Evolutionary conservation across 768 basidiomycete genomes (phyloP).

Genomic region (Lentinula boryana): DNA sequence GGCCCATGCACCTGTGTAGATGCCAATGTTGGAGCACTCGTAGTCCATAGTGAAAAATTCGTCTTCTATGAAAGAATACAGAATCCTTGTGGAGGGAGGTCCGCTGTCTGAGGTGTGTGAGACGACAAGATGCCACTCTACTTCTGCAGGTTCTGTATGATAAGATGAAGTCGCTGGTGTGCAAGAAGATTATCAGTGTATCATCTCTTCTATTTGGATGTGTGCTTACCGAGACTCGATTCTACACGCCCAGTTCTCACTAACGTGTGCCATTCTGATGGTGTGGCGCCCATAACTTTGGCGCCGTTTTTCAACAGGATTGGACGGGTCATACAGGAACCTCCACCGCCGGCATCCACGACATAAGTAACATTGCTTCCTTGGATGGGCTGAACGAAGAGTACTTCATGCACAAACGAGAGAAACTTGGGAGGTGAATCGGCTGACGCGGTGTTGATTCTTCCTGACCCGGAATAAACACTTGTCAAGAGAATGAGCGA

Average conservation of each 20-base stretch:
- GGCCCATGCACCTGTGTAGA: not conserved
- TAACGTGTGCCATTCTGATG: conserved; percentile 12
- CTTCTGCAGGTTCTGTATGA: conserved; percentile 3
- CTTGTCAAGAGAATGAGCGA: not conserved
- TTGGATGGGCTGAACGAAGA: conserved; percentile 16
- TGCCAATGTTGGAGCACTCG: not conserved
- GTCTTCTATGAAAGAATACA: conserved; percentile 18
- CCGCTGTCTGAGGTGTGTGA: not conserved
- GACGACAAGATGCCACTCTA: conserved; percentile 17
- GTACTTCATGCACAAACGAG: conserved; percentile 15
- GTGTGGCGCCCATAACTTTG: conserved; percentile 12
- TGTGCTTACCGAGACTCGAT: conserved; percentile 11
- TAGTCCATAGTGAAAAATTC: conserved; percentile 17
- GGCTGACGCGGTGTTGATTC: conserved; percentile 12
- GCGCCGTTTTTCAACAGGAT: conserved; percentile 12
- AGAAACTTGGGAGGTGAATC: conserved; percentile 7
- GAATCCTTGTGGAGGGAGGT: conserved; percentile 6
- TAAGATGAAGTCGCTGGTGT: not conserved
- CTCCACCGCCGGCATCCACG: conserved; percentile 14
- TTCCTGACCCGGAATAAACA: conserved; percentile 12
- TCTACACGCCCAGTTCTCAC: conserved; percentile 9
- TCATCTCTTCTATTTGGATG: not conserved
- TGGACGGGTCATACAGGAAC: conserved; percentile 10
- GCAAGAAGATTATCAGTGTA: not conserved
- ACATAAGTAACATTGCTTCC: conserved; percentile 15